Percentiles rank a stretch among this genome's conserved stretches.
These are phyloP conservation scores for Scortechinia acanthostroma DNA, from an alignment of 2,329 filamentous ascomycete species.

Conservation along the genomic window DNA sequence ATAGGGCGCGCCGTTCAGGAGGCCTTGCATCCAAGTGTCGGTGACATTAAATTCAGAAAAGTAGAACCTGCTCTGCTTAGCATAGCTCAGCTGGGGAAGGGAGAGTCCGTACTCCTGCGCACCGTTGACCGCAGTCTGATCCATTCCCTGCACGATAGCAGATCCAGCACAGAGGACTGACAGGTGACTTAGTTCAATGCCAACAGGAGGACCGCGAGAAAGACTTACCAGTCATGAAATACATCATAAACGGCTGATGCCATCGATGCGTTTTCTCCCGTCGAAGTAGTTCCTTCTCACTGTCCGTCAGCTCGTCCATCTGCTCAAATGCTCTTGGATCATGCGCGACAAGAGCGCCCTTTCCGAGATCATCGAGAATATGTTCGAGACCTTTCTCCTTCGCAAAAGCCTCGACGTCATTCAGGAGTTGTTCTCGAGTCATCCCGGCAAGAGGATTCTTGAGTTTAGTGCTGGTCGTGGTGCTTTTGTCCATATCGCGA, in stretches of 20 bases:
- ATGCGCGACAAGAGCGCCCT: slow-evolving; percentile 41
- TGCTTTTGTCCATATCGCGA: not conserved
- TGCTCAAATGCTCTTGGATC: slow-evolving; percentile 36
- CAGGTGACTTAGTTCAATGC: slow-evolving; percentile 40
- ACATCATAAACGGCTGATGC: slow-evolving; percentile 36
- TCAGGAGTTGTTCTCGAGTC: slow-evolving; percentile 38
- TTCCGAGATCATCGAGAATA: slow-evolving; percentile 36
- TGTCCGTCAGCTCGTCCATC: slow-evolving; percentile 32
- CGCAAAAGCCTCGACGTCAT: slow-evolving; percentile 45
- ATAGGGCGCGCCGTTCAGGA: slow-evolving; percentile 5
- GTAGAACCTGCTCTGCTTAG: slow-evolving; percentile 31
- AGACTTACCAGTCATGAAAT: slow-evolving; percentile 9
- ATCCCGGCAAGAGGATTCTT: slow-evolving; percentile 44
- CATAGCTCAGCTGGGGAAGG: slow-evolving; percentile 36
- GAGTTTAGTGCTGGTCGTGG: not conserved
- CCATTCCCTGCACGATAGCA: slow-evolving; percentile 19
- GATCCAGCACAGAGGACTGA: slow-evolving; percentile 41
- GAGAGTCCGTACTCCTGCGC: slow-evolving; percentile 48
- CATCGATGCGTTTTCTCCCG: slow-evolving; percentile 38
- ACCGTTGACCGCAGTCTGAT: slow-evolving; percentile 32
- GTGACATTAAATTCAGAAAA: slow-evolving; percentile 11
- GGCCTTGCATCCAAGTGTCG: slow-evolving; percentile 6
- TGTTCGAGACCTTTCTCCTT: slow-evolving; percentile 34
- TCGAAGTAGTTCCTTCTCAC: slow-evolving; percentile 28
- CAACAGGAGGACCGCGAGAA: slow-evolving; percentile 7